Evolutionary conservation across 345 rosid species (phyloP), one percentile per base, ranked within the genome.

Genomic region (Eucalyptus regnans): DNA sequence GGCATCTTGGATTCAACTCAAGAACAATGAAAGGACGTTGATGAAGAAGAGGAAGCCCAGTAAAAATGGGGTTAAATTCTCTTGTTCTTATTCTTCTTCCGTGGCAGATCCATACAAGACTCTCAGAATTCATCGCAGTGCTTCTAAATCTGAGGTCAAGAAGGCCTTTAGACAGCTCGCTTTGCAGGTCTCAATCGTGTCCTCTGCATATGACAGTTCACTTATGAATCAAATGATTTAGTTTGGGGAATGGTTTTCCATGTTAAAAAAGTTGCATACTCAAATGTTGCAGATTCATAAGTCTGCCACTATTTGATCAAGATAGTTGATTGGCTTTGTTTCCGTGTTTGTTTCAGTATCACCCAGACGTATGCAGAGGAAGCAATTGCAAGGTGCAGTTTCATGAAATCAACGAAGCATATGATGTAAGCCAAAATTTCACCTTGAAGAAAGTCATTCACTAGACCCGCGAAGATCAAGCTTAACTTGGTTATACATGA

Each of bases 321-420:
- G 76, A 46, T 56, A 27, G n/a, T 56, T 37, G 49, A 56, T 79
- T 31, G 87, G 54, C 64, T 86, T 16, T 86, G 87, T 31, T 52
- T 33, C 41, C 52, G 87, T 68, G 37, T 37, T 44, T 43, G 41
- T 62, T 60, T 50, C 96, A 96, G 99, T 96, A 96, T 93, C 99
- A 98, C 94, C 99, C 99, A 9, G 99, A 97, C 92, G 99, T 96
- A 17, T 97, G 99, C 91, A 95, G 96, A 93, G 99, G 96, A 93
- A 94, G 88, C 92, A 95, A 95, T 90, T 96, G 97, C 41, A 96
- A 94, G 2, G 92, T 94, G 48, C 94, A 95, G 88, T 97, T 97
- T 91, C 97, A 92, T 81, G 92, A 86, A 37, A 96, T 97, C 87
- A 95, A 94, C 71, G 97, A 97, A 92, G 99, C 99, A 50, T 97